Base-by-base conservation (phyloP, 2,329 filamentous ascomycete genomes). In the Thielaviopsis musarum region DNA sequence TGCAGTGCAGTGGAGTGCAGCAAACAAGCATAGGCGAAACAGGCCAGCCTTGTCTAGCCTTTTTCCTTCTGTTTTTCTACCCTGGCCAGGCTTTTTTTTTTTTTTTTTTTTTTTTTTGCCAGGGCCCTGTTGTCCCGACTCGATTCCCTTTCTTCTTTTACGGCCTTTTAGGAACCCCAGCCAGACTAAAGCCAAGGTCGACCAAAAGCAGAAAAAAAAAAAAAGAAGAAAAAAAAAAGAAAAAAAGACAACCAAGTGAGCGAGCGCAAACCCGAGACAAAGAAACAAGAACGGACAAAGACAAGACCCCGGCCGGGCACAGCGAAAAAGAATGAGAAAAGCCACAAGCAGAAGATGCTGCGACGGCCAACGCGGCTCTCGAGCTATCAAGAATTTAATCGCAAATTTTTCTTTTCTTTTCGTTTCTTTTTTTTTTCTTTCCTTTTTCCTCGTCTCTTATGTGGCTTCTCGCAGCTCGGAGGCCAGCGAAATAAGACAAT, bases 1-100 rank as follows among this genome's bases (percentile, higher is more conserved):
- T 26, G 6, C 24, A 26, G 24, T 26, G 24, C 24, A 26, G 24
- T 26, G 24, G 3, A 26, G 24, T 6, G 24, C 24, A 26, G 24
- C 54, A 59, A 59, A 48, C 51, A 59, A 55, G 56, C 41, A 38
- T 41, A 56, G 34, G 13, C 30, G 15, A 56, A 41, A 22, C 54
- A 41, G 54, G 30, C 48, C 51, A 52, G 49, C 21, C 51, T 30
- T 30, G 48, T 54, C 57, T 21, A 28, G 26, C 45, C 19, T 12
- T 34, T 26, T 28, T 12, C n/a, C 9, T 34, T 34, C 26, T 28
- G 26, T 28, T 28, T 28, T 7, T 28, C 7, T 28, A 28, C 26
- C 26, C 26, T 28, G 26, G 26, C 26, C 26, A 28, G 26, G 3
- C 26, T 4, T 10, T 34, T 34, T 9, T 34, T 34, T 34, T 34